phyloP scores from a whole-genome alignment of 2,329 filamentous ascomycete genomes.

The Nemania sp. region DNA sequence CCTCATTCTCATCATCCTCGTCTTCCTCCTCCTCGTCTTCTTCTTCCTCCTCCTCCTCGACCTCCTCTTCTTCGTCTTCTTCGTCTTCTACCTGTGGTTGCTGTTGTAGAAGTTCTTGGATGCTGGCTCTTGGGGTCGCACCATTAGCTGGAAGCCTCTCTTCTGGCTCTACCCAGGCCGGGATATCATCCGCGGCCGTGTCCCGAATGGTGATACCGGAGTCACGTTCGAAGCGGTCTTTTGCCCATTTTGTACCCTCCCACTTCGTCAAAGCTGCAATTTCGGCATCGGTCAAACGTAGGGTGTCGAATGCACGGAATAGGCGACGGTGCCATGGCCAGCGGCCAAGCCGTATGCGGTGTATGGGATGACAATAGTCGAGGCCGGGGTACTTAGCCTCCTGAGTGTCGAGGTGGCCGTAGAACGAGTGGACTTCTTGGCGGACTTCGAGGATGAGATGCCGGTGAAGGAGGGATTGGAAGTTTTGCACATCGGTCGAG shows the following conservation, averaged over 20 bases:
- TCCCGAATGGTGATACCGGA: constrained; percentile 77
- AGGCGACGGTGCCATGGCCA: constrained; percentile 82
- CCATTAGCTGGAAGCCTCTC: constrained; percentile 46
- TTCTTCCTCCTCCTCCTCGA: constrained; percentile 14
- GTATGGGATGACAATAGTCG: constrained; percentile 79
- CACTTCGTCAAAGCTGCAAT: constrained; percentile 80
- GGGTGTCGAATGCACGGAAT: constrained; percentile 79
- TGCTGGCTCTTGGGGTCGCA: constrained; percentile 44
- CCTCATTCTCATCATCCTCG: constrained; percentile 41
- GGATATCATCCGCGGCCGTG: constrained; percentile 76
- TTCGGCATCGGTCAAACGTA: constrained; percentile 76
- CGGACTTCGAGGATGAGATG: constrained; percentile 82
- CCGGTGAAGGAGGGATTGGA: constrained; percentile 76
- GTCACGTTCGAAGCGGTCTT: constrained; percentile 82
- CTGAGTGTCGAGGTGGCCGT: constrained; percentile 81
- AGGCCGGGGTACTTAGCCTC: constrained; percentile 86
- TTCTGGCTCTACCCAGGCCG: constrained; percentile 68
- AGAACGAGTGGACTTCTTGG: constrained; percentile 82
- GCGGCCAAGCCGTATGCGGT: constrained; percentile 81
- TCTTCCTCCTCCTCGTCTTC: constrained; percentile 11
- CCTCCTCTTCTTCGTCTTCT: constrained; percentile 19
- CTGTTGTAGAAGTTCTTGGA: constrained; percentile 50
- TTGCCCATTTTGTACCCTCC: constrained; percentile 87
- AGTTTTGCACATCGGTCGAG: constrained; percentile 76
- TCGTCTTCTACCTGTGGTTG: constrained; percentile 21